Evolutionary conservation across 345 rosid species (phyloP).

Genomic region (Eutrema yunnanense): DNA sequence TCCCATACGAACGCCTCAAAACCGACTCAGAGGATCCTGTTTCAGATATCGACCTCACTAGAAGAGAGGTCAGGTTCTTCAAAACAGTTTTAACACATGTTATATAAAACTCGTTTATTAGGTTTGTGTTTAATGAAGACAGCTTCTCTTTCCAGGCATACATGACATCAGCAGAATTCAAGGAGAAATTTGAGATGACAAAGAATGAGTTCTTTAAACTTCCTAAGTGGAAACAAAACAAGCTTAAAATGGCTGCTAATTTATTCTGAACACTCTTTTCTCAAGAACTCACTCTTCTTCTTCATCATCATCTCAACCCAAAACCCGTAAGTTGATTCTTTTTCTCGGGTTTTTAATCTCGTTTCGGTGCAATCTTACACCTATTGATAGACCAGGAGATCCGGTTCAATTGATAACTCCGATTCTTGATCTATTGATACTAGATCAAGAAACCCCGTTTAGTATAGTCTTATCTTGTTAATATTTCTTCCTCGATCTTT

Average conservation of each 20-base stretch:
- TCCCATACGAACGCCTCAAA: slow-evolving; percentile 81
- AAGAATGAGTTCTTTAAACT: slow-evolving; percentile 73
- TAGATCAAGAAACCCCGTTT: not conserved
- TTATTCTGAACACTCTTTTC: slow-evolving; percentile 52
- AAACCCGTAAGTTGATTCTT: slow-evolving; percentile 15
- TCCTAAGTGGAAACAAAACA: slow-evolving; percentile 99
- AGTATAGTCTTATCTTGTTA: not conserved
- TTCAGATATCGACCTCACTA: slow-evolving; percentile 77
- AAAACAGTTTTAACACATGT: not conserved
- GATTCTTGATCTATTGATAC: not conserved
- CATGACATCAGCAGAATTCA: slow-evolving; percentile 63
- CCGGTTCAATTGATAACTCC: not conserved
- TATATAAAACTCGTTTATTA: not conserved
- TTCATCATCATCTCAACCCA: slow-evolving; percentile 24
- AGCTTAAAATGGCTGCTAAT: slow-evolving; percentile 79
- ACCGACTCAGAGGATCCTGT: slow-evolving; percentile 59
- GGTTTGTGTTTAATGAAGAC: not conserved
- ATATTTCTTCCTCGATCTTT: not conserved
- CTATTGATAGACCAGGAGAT: not conserved
- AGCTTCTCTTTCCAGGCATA: slow-evolving; percentile 58
- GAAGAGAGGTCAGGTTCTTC: slow-evolving; percentile 66
- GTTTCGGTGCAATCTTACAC: not conserved
- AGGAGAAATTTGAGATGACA: slow-evolving; percentile 87
- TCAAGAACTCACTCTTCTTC: slow-evolving; percentile 15
- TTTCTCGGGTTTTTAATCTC: not conserved